These are phyloP conservation scores for Neurospora tetraspora DNA, from an alignment of 495 filamentous ascomycete species.

Conservation along the genomic window DNA sequence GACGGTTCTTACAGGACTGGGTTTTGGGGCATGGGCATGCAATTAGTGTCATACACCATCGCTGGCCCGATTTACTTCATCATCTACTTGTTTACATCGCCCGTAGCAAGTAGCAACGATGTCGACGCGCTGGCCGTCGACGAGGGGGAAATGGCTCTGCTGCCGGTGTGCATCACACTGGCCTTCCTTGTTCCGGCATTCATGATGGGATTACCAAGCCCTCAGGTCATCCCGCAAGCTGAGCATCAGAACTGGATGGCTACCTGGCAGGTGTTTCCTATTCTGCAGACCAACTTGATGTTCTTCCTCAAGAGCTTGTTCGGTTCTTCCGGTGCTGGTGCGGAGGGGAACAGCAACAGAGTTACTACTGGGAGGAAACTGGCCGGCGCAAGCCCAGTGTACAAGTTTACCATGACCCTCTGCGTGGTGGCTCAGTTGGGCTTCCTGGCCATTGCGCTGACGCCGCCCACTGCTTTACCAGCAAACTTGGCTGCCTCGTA, in stretches of 20 bases:
- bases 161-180: slow-evolving; percentile 39
- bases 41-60: slow-evolving; percentile 44
- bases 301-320: slow-evolving; percentile 17
- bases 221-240: slow-evolving; percentile 31
- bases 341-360: background rate
- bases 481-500: slow-evolving; percentile 21
- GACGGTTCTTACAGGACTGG: slow-evolving; percentile 25
- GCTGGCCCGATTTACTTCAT: slow-evolving; percentile 42
- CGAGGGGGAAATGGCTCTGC: slow-evolving; percentile 29
- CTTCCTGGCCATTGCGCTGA: slow-evolving; percentile 30
- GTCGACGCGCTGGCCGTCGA: slow-evolving; percentile 31
- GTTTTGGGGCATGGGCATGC: slow-evolving; percentile 42
- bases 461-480: slow-evolving; percentile 35
- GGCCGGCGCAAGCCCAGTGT: slow-evolving; percentile 37
- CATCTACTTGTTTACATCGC: slow-evolving; percentile 44
- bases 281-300: slow-evolving; percentile 32
- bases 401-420: slow-evolving; percentile 42
- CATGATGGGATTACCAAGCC: slow-evolving; percentile 42
- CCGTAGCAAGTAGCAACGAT: slow-evolving; percentile 34
- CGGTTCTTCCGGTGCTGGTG: background rate
- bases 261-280: slow-evolving; percentile 51
- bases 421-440: slow-evolving; percentile 37
- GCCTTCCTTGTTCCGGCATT: slow-evolving; percentile 43
- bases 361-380: slow-evolving; percentile 21
- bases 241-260: slow-evolving; percentile 49